A percentile compares a stretch with the other conserved stretches of the same genome.
These are phyloP conservation scores for Debaryomyces subglobosus DNA, from an alignment of 1,139 yeast genomes.

Conservation along the genomic window DNA sequence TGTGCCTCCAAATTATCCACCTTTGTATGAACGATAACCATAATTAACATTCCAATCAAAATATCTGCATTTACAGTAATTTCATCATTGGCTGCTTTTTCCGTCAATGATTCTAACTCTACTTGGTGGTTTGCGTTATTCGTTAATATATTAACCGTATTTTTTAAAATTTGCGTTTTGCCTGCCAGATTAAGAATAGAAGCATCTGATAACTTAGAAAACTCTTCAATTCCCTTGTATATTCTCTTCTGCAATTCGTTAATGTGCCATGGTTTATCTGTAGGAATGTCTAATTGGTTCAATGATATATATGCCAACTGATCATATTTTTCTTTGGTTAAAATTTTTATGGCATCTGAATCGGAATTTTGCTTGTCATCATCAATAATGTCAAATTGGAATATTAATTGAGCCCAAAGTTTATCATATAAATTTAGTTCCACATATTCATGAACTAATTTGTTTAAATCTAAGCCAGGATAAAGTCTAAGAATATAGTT, in stretches of 20 bases:
- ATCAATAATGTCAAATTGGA: conserved; percentile 38
- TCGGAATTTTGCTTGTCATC: conserved; percentile 32
- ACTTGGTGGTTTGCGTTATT: conserved; percentile 15
- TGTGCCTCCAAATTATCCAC: conserved; percentile 65
- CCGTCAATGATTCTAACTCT: conserved; percentile 1
- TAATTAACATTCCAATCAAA: conserved; percentile 67
- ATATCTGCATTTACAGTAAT: conserved; percentile 69
- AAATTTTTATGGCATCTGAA: conserved; percentile 31
- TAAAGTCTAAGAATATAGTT: conserved; percentile 34
- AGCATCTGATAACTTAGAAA: conserved; percentile 52
- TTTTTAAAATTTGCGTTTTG: conserved; percentile 56
- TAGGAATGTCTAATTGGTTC: conserved; percentile 71
- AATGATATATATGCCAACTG: conserved; percentile 59
- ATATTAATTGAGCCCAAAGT: conserved; percentile 57
- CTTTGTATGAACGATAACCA: conserved; percentile 70
- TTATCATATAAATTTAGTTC: conserved; percentile 69
- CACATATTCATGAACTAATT: conserved; percentile 66
- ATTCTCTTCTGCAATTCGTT: conserved; percentile 53
- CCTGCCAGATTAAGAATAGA: conserved; percentile 51
- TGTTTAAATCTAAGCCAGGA: conserved; percentile 55
- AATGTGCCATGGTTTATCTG: conserved; percentile 39
- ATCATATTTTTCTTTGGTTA: conserved; percentile 40
- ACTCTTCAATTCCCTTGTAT: conserved; percentile 53
- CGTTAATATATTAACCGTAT: conserved; percentile 59
- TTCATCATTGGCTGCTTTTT: conserved; percentile 16